Base-by-base conservation (phyloP, 1,284 basidiomycete species). In the Tetrapyrgos nigripes region DNA sequence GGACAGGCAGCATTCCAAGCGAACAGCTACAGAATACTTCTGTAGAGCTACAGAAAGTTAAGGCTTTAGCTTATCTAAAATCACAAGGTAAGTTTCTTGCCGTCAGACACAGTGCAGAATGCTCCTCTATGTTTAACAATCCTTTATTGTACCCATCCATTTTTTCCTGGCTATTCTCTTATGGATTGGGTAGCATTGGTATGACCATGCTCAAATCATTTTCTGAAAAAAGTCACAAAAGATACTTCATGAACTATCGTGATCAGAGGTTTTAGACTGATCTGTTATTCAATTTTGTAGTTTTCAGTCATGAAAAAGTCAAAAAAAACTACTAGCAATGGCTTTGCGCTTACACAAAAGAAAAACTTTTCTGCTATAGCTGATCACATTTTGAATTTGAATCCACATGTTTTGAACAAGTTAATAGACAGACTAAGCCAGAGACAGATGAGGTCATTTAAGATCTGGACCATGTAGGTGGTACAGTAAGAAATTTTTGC, bases 151-250 rank as follows among this genome's bases (percentile, higher is more conserved):
- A 73, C 63, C 68, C 73, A 1, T 57, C 68, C 29, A 69, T 46
- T 65, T 74, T 73, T 60, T 73, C 75, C 8, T 76, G 76, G 74
- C 58, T 77, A 4, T 77, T 75, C 59, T 75, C 74, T 9, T 76
- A 71, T 69, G 75, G 75, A 1, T 47, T 64, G 9, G 75, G 74
- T 13, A 69, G 74, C 13, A 56, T 75, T 45, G 70, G 70, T 10
- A 23, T 23, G 28, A 35, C 19, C 26, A 9, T 67, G 21, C 17
- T 31, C 13, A 37, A 46, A 10, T n/a, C n/a, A 21, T 13, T 70
- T 3, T 67, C 67, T 13, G 61, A 65, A 9, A 28, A 21, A 23
- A 54, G 43, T 35, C 67, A 71, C 37, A 72, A 69, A 51, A 26
- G 56, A 27, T 52, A 64, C 10, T 49, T 72, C 19, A 46, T 75